phyloP scores from a whole-genome alignment of 2,329 filamentous ascomycete species.

The Cercospora janseana region DNA sequence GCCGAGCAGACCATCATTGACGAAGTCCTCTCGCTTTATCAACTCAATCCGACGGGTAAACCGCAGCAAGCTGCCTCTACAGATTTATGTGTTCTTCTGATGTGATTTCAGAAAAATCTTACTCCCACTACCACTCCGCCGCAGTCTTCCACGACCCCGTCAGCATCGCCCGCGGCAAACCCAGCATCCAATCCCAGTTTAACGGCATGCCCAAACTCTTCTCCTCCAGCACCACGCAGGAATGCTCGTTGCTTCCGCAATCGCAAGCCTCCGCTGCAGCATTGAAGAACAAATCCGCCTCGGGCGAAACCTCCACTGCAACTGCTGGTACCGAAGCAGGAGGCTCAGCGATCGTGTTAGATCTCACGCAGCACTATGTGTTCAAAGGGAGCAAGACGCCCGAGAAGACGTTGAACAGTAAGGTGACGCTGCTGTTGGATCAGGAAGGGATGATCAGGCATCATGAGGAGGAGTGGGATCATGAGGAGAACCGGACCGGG shows the following conservation, averaged over 20 bases:
- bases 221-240: constrained; percentile 26
- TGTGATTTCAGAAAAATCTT: constrained; percentile 25
- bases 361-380: constrained; percentile 33
- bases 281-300: not conserved
- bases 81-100: too few relatives aligned
- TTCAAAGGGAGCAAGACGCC: constrained; percentile 33
- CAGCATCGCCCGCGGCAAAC: constrained; percentile 30
- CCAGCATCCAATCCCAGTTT: constrained; percentile 32
- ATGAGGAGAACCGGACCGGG: constrained; percentile 29
- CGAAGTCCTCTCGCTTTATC: constrained; percentile 31
- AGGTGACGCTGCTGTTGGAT: constrained; percentile 31
- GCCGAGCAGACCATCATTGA: constrained; percentile 28
- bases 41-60: constrained; percentile 23
- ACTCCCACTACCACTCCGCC: constrained; percentile 28
- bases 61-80: too few relatives aligned
- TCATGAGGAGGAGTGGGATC: constrained; percentile 34
- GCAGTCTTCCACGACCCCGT: constrained; percentile 34
- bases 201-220: constrained; percentile 35
- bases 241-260: constrained; percentile 23
- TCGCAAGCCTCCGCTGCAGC: constrained; percentile 11
- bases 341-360: constrained; percentile 24
- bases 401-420: constrained; percentile 31
- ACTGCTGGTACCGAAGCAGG: constrained; percentile 2
- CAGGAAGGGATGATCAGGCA: constrained; percentile 28
- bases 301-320: not conserved